A percentile compares a stretch with the other conserved stretches of the same genome.
Conservation (phyloP, 345 rosid genomes). For the Dipteronia sinensis region DNA sequence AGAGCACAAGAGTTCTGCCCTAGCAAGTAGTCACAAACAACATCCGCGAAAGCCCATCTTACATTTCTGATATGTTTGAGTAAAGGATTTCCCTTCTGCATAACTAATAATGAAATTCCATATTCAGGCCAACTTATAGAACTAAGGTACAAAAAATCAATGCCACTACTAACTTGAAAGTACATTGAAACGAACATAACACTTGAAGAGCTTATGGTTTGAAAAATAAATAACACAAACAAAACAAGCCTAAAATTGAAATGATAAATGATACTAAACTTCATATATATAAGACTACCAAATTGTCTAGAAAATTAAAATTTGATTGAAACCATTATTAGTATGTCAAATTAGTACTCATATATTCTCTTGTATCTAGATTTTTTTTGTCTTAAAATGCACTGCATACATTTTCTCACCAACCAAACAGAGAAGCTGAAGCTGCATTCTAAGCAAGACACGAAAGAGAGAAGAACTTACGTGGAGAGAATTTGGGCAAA, state of each 20-base stretch:
- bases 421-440: slow-evolving; percentile 17
- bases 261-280: not conserved
- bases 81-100: slow-evolving; percentile 95
- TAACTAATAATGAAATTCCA: slow-evolving; percentile 6
- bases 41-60: slow-evolving; percentile 78
- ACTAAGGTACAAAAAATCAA: not conserved
- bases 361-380: not conserved
- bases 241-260: not conserved
- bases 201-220: too few species aligned
- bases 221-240: too few species aligned
- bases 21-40: slow-evolving; percentile 75
- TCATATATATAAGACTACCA: not conserved
- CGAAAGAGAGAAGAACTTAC: slow-evolving; percentile 28
- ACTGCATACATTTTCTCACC: not conserved
- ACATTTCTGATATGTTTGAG: slow-evolving; percentile 88
- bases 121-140: not conserved
- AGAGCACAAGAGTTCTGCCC: slow-evolving; percentile 86
- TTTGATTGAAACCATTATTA: not conserved
- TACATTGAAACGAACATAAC: not conserved
- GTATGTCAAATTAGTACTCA: not conserved
- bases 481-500: slow-evolving; percentile 49
- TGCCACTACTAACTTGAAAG: not conserved
- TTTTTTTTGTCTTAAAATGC: not conserved
- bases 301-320: not conserved
- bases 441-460: not conserved